Conservation (phyloP, 2,329 filamentous ascomycete species). For the Seiridium unicorne region DNA sequence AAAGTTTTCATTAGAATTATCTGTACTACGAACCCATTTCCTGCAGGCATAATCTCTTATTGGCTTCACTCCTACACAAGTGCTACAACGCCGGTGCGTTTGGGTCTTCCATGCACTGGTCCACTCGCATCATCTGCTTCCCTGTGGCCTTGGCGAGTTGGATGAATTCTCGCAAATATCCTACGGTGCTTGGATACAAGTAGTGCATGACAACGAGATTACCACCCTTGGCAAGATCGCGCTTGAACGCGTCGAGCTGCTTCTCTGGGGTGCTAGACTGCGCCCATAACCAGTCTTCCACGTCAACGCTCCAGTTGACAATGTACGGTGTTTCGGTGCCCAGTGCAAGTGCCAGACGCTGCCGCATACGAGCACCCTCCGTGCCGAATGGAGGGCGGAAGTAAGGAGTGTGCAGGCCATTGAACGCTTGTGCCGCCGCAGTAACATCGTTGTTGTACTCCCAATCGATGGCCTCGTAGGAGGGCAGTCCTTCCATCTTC, state of each 20-base stretch:
- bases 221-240: conserved; percentile 61
- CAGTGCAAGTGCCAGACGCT: conserved; percentile 55
- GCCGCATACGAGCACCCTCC: conserved; percentile 64
- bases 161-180: conserved; percentile 64
- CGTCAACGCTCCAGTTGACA: conserved; percentile 68
- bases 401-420: conserved; percentile 41
- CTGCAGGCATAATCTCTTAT: no score
- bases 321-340: conserved; percentile 53
- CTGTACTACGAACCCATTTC: no score
- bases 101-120: conserved; percentile 61
- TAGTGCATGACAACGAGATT: conserved; percentile 69
- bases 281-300: conserved; percentile 71
- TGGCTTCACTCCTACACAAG: not conserved
- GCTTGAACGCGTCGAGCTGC: conserved; percentile 64
- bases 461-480: conserved; percentile 56
- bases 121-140: conserved; percentile 64
- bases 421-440: conserved; percentile 40
- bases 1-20: no score
- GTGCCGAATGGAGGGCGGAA: conserved; percentile 71
- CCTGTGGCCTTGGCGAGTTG: conserved; percentile 60
- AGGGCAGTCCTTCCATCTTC: conserved; percentile 58
- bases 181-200: conserved; percentile 61
- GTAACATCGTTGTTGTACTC: conserved; percentile 58
- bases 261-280: conserved; percentile 60
- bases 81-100: not conserved